Evolutionary conservation across 208 protist species (phyloP), one percentile per base, ranked within the genome.

Genomic region (Plasmodiophora brassicae): DNA sequence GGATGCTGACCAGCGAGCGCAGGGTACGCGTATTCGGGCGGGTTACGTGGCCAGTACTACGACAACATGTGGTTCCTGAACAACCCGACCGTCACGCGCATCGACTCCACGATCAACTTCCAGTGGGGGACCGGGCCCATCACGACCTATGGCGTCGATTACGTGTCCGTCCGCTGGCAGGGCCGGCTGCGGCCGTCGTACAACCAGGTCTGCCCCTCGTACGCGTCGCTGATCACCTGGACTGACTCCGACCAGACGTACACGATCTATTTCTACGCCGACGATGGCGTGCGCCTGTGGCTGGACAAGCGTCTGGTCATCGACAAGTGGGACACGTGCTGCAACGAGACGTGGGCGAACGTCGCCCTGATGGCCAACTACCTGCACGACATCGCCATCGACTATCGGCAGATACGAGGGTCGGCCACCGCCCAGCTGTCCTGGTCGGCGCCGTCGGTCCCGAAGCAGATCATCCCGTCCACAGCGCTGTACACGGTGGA

Each of bases 41-140:
- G 89, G n/a, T 39, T 91, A 25, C 10, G 41, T 8, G 89, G 87
- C 0, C 46, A 91, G 45, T 91, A 90, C 41, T 91, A 86, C 89
- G 88, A 91, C 89, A 91, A 91, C 84, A 90, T 91, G 85, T 91
- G 89, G 89, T 87, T 91, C n/a, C 38, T 91, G 35, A 87, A 88
- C 32, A 72, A 84, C 54, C 65, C 87, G 10, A 44, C 85, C 0
- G 50, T 88, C 32, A 54, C 36, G 32, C 71, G 57, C 65, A 39
- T 91, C n/a, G 89, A 90, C 43, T 22, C 60, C 10, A 57, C 50
- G 20, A 88, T 91, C 46, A 45, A 89, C 39, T 91, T 90, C 89
- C 35, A 87, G 71, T 91, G 89, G 89, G 60, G 46, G 36, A 57
- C 72, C 25, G 28, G 54, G 10, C 35, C 50, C n/a, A 38, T 91